Conservation (phyloP, 75 land plant species). For the Sequoia sempervirens region DNA sequence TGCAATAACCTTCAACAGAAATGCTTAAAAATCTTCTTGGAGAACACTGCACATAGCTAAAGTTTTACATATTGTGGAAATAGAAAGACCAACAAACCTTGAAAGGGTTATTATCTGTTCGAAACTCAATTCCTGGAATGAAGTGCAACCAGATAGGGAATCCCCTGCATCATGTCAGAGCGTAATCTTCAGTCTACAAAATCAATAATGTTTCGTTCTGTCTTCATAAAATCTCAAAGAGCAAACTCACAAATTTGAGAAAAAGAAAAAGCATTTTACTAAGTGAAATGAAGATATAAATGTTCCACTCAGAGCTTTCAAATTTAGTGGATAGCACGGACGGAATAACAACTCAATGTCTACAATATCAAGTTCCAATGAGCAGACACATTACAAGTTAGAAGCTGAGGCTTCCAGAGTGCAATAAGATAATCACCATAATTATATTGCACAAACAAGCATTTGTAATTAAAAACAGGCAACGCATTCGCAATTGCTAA, state of each 20-base stretch:
- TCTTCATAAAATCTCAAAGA: not conserved
- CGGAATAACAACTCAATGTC: not conserved
- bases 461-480: not conserved
- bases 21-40: not conserved
- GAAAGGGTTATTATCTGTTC: conserved; percentile 22
- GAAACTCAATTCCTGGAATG: conserved; percentile 23
- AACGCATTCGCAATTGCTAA: not conserved
- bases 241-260: not conserved
- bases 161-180: conserved; percentile 16
- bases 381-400: not conserved
- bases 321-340: not conserved
- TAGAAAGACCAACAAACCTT: conserved; percentile 11
- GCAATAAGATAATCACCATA: not conserved
- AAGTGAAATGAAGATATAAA: not conserved
- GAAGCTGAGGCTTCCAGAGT: not conserved
- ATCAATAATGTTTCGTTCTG: not conserved
- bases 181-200: not conserved
- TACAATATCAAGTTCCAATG: not conserved
- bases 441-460: not conserved
- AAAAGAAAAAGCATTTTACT: not conserved
- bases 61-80: not conserved
- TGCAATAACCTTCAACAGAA: not conserved
- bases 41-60: not conserved
- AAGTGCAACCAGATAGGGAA: conserved; percentile 26
- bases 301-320: not conserved